A percentile compares a stretch with the other conserved stretches of the same genome.
Conservation (phyloP, 1,139 yeast genomes). For the Yarrowia galli region DNA sequence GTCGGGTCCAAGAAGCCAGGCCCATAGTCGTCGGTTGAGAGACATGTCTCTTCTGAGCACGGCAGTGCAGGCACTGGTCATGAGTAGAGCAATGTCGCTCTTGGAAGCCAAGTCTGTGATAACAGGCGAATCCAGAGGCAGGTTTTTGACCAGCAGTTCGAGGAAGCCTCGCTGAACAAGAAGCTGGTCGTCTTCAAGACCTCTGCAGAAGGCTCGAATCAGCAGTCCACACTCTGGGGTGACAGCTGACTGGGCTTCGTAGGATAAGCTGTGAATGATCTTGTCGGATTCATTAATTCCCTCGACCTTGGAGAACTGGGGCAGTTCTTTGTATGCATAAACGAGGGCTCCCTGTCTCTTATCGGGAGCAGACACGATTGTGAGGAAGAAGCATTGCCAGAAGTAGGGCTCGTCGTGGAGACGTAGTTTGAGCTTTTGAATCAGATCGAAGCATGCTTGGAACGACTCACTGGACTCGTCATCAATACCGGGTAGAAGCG, state of each 20-base stretch:
- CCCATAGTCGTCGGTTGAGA: slow-evolving; percentile 89
- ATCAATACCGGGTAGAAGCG: slow-evolving; percentile 86
- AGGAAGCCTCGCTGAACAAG: slow-evolving; percentile 89
- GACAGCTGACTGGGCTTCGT: slow-evolving; percentile 67
- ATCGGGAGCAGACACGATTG: slow-evolving; percentile 79
- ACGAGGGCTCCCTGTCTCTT: slow-evolving; percentile 81
- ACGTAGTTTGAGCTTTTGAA: slow-evolving; percentile 66
- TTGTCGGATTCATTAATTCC: slow-evolving; percentile 44
- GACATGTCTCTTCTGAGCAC: slow-evolving; percentile 90
- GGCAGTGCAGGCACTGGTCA: slow-evolving; percentile 69
- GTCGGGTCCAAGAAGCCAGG: slow-evolving; percentile 82
- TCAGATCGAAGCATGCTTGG: slow-evolving; percentile 62
- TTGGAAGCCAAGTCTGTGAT: slow-evolving; percentile 58
- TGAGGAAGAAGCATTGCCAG: slow-evolving; percentile 83
- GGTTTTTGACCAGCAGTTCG: slow-evolving; percentile 72
- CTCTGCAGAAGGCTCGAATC: slow-evolving; percentile 73
- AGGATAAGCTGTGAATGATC: slow-evolving; percentile 50
- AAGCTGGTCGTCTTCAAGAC: slow-evolving; percentile 67
- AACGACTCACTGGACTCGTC: slow-evolving; percentile 90
- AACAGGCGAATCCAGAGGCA: slow-evolving; percentile 70
- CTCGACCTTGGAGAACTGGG: slow-evolving; percentile 56
- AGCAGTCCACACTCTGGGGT: slow-evolving; percentile 82
- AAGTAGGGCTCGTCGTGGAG: slow-evolving; percentile 74
- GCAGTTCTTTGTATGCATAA: slow-evolving; percentile 75
- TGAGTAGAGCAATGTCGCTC: slow-evolving; percentile 64